phyloP scores from a whole-genome alignment of 306 rosid species.

The Dryas alaskensis region DNA sequence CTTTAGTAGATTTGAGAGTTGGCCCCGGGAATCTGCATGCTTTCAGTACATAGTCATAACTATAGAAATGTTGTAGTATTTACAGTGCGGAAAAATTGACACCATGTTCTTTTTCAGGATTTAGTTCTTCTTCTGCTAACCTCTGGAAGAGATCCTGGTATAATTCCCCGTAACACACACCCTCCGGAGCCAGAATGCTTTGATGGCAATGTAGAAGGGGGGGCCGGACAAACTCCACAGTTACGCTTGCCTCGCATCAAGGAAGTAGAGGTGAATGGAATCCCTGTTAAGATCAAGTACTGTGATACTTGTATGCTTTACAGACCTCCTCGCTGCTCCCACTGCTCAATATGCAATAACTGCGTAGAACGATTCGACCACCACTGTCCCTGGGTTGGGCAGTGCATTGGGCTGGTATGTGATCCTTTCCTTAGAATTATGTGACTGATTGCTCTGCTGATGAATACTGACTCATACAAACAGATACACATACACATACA shows the following conservation, averaged over 20 bases:
- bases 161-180: conserved; percentile 88
- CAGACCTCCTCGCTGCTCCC: conserved; percentile 98
- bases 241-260: conserved; percentile 79
- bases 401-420: conserved; percentile 95
- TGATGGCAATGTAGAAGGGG: conserved; percentile 63
- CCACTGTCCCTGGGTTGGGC: conserved; percentile 99
- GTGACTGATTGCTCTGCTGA: conserved; percentile 6
- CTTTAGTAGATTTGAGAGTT: neutral
- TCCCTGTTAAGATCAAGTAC: conserved; percentile 69
- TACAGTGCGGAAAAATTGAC: neutral
- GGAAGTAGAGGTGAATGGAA: conserved; percentile 90
- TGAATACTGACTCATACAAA: neutral
- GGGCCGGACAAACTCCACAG: conserved; percentile 91
- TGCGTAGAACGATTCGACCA: conserved; percentile 96
- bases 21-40: neutral
- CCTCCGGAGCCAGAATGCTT: conserved; percentile 95
- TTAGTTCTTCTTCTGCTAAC: conserved; percentile 81
- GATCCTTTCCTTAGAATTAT: conserved; percentile 10
- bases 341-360: conserved; percentile 96
- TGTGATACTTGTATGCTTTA: conserved; percentile 99
- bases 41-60: neutral
- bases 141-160: conserved; percentile 99
- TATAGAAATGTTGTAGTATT: neutral
- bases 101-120: conserved; percentile 41
- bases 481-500: neutral